Conservation (phyloP, 805 yeast species). For the Sungouiozyma intestinalis region DNA sequence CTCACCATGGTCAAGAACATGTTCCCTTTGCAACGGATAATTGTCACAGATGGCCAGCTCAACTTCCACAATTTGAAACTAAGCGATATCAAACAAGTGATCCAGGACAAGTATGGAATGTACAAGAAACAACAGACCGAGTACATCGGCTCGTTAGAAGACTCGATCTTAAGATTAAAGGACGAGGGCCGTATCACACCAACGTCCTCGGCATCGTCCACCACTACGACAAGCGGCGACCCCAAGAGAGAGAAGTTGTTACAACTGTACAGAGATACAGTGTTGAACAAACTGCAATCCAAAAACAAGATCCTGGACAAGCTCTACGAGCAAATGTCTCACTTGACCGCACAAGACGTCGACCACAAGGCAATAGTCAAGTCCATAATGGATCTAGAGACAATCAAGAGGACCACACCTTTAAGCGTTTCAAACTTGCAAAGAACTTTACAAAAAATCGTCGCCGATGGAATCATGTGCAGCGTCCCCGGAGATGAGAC, state of each 20-base stretch:
- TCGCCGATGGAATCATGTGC: constrained; percentile 23
- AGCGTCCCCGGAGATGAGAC: constrained; percentile 13
- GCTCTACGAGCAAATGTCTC: constrained; percentile 10
- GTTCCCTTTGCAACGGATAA: constrained; percentile 23
- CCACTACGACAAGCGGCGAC: constrained; percentile 11
- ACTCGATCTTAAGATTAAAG: constrained; percentile 9
- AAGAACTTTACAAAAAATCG: constrained; percentile 22
- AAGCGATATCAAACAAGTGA: constrained; percentile 10
- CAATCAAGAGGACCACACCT: constrained; percentile 19
- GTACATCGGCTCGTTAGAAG: constrained; percentile 13
- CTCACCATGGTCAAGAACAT: constrained; percentile 19
- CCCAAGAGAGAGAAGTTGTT: constrained; percentile 24
- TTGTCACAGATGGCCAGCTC: constrained; percentile 26
- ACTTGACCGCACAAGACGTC: background rate
- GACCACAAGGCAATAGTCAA: constrained; percentile 5
- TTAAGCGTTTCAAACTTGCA: constrained; percentile 25
- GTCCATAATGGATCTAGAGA: constrained; percentile 12
- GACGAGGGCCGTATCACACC: background rate
- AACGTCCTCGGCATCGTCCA: constrained; percentile 2
- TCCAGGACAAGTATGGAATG: constrained; percentile 12
- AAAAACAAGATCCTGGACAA: constrained; percentile 16
- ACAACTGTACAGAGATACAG: constrained; percentile 25
- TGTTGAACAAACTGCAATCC: constrained; percentile 23
- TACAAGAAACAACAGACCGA: constrained; percentile 10
- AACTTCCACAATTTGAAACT: constrained; percentile 25